Conservation (phyloP, 2,329 filamentous ascomycete species). For the Sarocladium strictum region DNA sequence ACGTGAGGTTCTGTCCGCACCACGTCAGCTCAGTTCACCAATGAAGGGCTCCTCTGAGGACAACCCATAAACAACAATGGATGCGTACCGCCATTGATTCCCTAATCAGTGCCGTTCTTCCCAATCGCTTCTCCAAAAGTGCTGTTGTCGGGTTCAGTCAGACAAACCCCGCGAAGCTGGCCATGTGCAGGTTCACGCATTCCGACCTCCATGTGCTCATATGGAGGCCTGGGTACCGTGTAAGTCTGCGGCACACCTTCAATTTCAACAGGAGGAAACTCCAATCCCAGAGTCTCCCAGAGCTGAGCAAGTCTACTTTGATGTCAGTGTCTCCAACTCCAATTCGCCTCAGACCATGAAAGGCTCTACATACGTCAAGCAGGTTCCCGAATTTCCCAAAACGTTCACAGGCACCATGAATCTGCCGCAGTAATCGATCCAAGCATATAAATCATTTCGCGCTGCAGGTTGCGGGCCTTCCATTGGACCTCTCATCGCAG, state of each 20-base stretch:
- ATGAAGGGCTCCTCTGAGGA: background rate
- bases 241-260: background rate
- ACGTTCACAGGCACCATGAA: background rate
- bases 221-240: background rate
- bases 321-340: background rate
- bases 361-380: background rate
- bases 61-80: background rate
- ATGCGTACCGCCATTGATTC: background rate
- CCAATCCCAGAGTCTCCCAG: background rate
- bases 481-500: conserved; percentile 25
- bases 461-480: conserved; percentile 10
- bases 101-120: background rate
- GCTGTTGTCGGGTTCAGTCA: no score
- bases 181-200: background rate
- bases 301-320: background rate
- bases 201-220: background rate
- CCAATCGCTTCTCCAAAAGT: background rate
- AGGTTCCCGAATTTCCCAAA: background rate
- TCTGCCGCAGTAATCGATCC: conserved; percentile 15
- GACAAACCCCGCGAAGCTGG: no score
- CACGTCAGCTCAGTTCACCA: background rate
- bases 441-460: conserved; percentile 21
- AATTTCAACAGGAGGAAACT: background rate
- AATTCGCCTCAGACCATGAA: no score
- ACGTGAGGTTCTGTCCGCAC: conserved; percentile 9